These are phyloP conservation scores for Rhizopogon vulgaris DNA, from an alignment of 768 basidiomycete genomes.

Conservation along the genomic window DNA sequence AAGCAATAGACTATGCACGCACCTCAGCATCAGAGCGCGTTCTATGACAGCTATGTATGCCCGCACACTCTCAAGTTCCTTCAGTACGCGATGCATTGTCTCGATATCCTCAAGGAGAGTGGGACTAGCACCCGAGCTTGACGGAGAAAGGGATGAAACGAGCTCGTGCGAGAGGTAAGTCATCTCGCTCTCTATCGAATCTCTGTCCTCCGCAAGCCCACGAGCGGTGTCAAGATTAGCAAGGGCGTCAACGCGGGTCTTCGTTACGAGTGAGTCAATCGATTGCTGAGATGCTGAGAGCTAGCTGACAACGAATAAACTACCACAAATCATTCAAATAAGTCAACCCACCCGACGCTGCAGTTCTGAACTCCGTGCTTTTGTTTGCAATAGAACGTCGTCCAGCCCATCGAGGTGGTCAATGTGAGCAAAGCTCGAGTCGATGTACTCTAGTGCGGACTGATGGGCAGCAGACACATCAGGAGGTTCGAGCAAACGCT, in stretches of 20 bases:
- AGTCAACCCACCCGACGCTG: not conserved
- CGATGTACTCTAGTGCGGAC: conserved; percentile 31
- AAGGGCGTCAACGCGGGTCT: conserved; percentile 42
- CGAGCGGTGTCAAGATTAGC: conserved; percentile 58
- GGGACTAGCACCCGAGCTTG: conserved; percentile 40
- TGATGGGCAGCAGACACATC: conserved; percentile 33
- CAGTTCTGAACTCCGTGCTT: conserved; percentile 17
- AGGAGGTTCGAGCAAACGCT: conserved; percentile 44
- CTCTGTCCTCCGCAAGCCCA: conserved; percentile 68
- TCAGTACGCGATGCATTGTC: conserved; percentile 66
- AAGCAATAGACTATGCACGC: conserved; percentile 11
- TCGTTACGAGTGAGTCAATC: conserved; percentile 39
- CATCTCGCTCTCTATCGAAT: conserved; percentile 74
- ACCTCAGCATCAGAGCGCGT: conserved; percentile 70
- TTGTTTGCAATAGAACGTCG: conserved; percentile 35
- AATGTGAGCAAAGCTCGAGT: conserved; percentile 48
- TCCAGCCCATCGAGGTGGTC: conserved; percentile 32
- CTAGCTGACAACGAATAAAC: conserved; percentile 39
- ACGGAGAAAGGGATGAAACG: conserved; percentile 41
- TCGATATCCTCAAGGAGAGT: conserved; percentile 83
- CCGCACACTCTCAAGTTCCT: conserved; percentile 70
- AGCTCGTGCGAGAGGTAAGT: conserved; percentile 60
- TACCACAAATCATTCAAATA: not conserved
- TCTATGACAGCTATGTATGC: conserved; percentile 73
- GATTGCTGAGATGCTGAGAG: conserved; percentile 45